Evolutionary conservation across 805 yeast species (phyloP).

Genomic region (Candida maris): DNA sequence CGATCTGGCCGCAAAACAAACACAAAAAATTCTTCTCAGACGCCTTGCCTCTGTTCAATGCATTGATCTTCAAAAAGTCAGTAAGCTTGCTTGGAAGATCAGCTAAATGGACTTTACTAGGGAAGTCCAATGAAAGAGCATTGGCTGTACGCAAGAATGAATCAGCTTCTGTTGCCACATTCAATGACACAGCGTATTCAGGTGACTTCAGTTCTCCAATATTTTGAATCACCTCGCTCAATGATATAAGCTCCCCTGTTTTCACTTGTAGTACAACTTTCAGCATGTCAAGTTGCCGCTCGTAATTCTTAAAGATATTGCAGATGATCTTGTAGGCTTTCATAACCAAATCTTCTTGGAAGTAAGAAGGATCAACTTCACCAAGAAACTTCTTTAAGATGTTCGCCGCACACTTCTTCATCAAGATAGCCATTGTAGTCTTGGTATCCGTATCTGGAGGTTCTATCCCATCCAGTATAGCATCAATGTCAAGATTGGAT

Average conservation of each 20-base stretch:
- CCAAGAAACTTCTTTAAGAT: constrained; percentile 17
- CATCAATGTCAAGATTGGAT: constrained; percentile 20
- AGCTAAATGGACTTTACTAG: constrained; percentile 23
- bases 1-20: constrained; percentile 24
- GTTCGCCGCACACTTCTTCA: constrained; percentile 18
- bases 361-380: constrained; percentile 28
- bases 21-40: constrained; percentile 19
- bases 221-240: constrained; percentile 21
- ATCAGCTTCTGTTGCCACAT: constrained; percentile 9
- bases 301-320: constrained; percentile 29
- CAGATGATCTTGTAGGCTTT: constrained; percentile 38
- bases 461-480: constrained; percentile 12
- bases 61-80: constrained; percentile 46
- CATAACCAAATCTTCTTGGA: constrained; percentile 33
- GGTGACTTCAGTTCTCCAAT: constrained; percentile 11
- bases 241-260: constrained; percentile 21
- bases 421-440: constrained; percentile 5
- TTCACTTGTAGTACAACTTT: constrained; percentile 26
- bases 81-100: constrained; percentile 32
- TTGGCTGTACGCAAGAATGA: constrained; percentile 20
- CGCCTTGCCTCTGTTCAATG: constrained; percentile 30
- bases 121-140: constrained; percentile 32
- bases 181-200: constrained; percentile 20
- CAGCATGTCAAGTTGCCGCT: constrained; percentile 31
- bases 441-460: constrained; percentile 6